phyloP scores from a whole-genome alignment of 768 basidiomycete species.

The Lactifluus volemus region DNA sequence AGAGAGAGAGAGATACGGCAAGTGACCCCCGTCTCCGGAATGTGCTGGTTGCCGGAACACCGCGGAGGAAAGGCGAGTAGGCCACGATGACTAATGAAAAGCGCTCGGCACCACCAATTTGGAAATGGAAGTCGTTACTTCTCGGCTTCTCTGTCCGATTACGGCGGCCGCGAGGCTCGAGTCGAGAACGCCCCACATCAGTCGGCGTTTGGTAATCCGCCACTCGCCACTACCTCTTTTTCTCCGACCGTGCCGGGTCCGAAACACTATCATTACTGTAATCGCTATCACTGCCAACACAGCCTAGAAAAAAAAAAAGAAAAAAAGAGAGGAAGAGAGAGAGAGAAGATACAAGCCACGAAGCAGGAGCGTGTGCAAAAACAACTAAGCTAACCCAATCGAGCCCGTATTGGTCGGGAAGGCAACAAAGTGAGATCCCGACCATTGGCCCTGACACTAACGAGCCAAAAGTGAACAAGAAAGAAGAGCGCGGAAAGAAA shows the following conservation, averaged over 20 bases:
- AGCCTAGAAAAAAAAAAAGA: neutral
- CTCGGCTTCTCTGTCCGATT: neutral
- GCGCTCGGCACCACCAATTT: neutral
- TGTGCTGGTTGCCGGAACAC: too few relatives aligned
- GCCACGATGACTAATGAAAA: neutral
- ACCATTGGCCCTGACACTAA: neutral
- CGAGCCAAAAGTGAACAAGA: neutral
- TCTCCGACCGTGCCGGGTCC: conserved; percentile 2
- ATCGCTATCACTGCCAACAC: neutral
- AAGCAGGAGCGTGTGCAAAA: neutral
- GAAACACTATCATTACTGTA: neutral
- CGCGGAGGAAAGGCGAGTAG: neutral
- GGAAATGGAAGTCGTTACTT: neutral
- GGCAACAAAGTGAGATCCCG: neutral
- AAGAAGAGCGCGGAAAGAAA: conserved; percentile 1
- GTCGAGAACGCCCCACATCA: neutral
- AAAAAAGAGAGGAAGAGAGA: neutral
- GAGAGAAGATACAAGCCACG: neutral
- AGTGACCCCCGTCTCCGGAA: neutral
- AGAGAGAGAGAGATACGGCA: too few relatives aligned
- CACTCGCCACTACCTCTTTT: neutral
- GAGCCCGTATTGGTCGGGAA: neutral
- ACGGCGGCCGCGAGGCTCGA: neutral
- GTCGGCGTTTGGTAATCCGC: neutral
- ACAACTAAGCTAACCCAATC: conserved; percentile 3